phyloP scores from a whole-genome alignment of 805 yeast genomes.

The Blastobotrys terrestris region DNA sequence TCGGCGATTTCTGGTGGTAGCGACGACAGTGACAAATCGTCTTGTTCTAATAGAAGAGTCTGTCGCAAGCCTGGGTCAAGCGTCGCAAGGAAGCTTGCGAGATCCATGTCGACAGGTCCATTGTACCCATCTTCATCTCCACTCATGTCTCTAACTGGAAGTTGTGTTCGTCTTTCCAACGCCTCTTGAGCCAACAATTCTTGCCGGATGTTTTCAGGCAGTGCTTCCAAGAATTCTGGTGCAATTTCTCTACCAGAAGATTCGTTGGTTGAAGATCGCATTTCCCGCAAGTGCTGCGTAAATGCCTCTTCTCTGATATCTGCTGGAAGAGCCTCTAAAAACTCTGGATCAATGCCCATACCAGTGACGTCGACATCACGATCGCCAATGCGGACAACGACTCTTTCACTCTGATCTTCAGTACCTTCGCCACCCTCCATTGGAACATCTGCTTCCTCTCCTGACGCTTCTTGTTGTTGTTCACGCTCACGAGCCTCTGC shows the following conservation, averaged over 20 bases:
- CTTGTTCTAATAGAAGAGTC: constrained; percentile 29
- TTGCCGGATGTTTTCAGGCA: constrained; percentile 57
- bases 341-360: constrained; percentile 88
- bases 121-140: constrained; percentile 20
- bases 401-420: constrained; percentile 41
- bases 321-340: constrained; percentile 82
- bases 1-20: constrained; percentile 28
- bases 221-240: constrained; percentile 71
- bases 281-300: constrained; percentile 73
- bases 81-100: constrained; percentile 27
- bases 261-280: constrained; percentile 39
- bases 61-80: constrained; percentile 29
- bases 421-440: constrained; percentile 17
- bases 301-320: constrained; percentile 90
- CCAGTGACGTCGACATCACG: constrained; percentile 79
- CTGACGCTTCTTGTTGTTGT: constrained; percentile 10
- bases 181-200: constrained; percentile 30
- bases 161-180: constrained; percentile 17
- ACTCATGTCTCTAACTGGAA: constrained; percentile 1
- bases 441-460: constrained; percentile 14
- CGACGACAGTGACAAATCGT: constrained; percentile 25
- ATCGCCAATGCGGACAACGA: constrained; percentile 69
- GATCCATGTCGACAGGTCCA: constrained; percentile 23
- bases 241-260: constrained; percentile 50
- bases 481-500: background rate